Evolutionary conservation across 352 stramenopile genomes (phyloP), one percentile per base, ranked within the genome.

Genomic region (Pythium coloratum): DNA sequence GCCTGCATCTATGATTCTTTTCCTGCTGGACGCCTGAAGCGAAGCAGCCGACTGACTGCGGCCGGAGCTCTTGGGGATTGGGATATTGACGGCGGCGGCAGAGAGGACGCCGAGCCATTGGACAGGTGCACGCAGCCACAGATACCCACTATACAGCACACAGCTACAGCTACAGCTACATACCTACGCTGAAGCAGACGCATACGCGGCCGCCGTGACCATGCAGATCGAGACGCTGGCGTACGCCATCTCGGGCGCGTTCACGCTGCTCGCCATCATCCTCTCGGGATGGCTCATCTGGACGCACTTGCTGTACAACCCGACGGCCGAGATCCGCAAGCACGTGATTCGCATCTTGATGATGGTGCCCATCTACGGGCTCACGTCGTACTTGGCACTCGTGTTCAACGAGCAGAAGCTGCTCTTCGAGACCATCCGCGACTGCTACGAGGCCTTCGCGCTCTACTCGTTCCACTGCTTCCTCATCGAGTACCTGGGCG

Each of bases 391-490:
- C 68, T 76, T 97, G 50, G 90, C 89, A 69, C 80, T 96, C 33
- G 86, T 94, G 34, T 95, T 95, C 66, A 95, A 96, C 75, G 81
- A 96, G 60, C 84, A 91, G 73, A 93, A 94, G 74, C 81, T 97
- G 64, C 76, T 93, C 49, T 95, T 97, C 62, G 87, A 97, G 83
- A 96, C 86, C 10, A 79, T 96, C 44, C 90, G 93, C 44, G 92
- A 97, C 59, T 94, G 88, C 72, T 98, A 98, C 75, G 93, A 98
- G 67, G 92, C 92, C 13, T 98, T 97, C 64, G 92, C 91, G 57
- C 90, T 98, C 59, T 97, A 97, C 70, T 97, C 84, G 55, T 98
- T 98, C 75, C 84, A 97, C 67, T 96, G 94, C 77, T 98, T 97
- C 66, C 73, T 98, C 24, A 84, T 98, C 55, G 83, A 90, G 69